Evolutionary conservation across 1,284 basidiomycete species (phyloP).

Genomic region (Fistulinella staudtii): DNA sequence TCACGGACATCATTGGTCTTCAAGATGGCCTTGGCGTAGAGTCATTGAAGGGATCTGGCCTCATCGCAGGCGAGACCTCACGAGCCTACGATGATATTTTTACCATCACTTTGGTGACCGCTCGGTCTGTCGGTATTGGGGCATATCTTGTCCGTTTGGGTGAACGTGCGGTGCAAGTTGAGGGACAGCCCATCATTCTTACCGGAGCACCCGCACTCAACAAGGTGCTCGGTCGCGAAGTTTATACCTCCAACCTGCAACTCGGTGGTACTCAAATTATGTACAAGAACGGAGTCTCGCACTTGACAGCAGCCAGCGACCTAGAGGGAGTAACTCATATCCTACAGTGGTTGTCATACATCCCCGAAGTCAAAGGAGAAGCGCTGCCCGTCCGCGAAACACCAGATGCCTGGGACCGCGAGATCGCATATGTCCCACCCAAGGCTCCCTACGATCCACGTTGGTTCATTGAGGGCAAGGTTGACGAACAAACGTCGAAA

Average conservation of each 20-base stretch:
- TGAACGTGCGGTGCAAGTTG: slow-evolving; percentile 97
- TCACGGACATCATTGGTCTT: slow-evolving; percentile 94
- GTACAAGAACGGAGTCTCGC: slow-evolving; percentile 99
- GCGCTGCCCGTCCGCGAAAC: slow-evolving; percentile 73
- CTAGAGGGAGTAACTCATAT: slow-evolving; percentile 92
- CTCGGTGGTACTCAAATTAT: slow-evolving; percentile 99
- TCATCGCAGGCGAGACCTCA: slow-evolving; percentile 98
- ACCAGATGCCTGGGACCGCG: slow-evolving; percentile 87
- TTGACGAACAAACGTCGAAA: slow-evolving; percentile 73
- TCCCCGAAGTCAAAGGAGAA: slow-evolving; percentile 78
- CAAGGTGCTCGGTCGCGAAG: slow-evolving; percentile 98
- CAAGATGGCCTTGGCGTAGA: slow-evolving; percentile 99
- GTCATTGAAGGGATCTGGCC: slow-evolving; percentile 91
- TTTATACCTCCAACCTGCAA: slow-evolving; percentile 98
- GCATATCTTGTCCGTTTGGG: slow-evolving; percentile 98
- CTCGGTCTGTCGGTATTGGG: slow-evolving; percentile 98
- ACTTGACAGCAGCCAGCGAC: slow-evolving; percentile 92
- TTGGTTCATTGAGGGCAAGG: slow-evolving; percentile 95
- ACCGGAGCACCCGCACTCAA: slow-evolving; percentile 97
- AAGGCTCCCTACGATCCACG: slow-evolving; percentile 97
- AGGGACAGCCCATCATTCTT: slow-evolving; percentile 98
- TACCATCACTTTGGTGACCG: slow-evolving; percentile 98
- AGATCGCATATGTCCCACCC: slow-evolving; percentile 86
- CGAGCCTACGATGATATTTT: slow-evolving; percentile 99
- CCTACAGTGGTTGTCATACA: slow-evolving; percentile 92